Conservation (phyloP, 192 early-diverging fungal genomes). For the Mortierella alpina region DNA sequence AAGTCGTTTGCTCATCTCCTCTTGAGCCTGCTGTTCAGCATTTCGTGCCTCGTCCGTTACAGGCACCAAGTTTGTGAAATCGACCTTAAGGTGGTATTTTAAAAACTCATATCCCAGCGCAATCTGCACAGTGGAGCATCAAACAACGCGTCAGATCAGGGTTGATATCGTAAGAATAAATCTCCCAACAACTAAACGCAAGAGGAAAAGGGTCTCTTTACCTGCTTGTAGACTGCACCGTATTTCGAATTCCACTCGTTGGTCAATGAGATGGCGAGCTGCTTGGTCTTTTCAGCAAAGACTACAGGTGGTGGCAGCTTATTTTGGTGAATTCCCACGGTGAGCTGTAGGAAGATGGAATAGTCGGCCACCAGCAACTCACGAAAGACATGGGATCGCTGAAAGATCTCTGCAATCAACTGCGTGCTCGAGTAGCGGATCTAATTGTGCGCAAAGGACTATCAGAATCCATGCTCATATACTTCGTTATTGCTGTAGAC, state of each 20-base stretch:
- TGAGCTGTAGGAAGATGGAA: constrained; percentile 64
- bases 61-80: constrained; percentile 47
- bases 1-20: constrained; percentile 45
- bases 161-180: not conserved
- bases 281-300: constrained; percentile 61
- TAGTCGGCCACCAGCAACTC: constrained; percentile 60
- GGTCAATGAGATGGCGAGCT: constrained; percentile 59
- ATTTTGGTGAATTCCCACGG: constrained; percentile 66
- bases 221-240: constrained; percentile 62
- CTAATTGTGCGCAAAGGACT: constrained; percentile 18
- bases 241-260: constrained; percentile 70
- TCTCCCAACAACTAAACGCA: too few species aligned
- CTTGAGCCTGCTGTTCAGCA: constrained; percentile 42
- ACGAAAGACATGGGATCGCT: constrained; percentile 74
- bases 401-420: constrained; percentile 68
- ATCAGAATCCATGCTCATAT: not conserved
- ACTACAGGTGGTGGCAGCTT: constrained; percentile 62
- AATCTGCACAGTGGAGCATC: constrained; percentile 28
- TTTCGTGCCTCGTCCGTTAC: constrained; percentile 42
- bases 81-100: constrained; percentile 51
- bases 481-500: not conserved
- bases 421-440: constrained; percentile 72
- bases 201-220: constrained; percentile 1
- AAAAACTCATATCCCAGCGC: constrained; percentile 69
- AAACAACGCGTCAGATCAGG: not conserved